Evolutionary conservation across 345 rosid species (phyloP), one percentile per base, ranked within the genome.

Genomic region (Jatropha curcas): DNA sequence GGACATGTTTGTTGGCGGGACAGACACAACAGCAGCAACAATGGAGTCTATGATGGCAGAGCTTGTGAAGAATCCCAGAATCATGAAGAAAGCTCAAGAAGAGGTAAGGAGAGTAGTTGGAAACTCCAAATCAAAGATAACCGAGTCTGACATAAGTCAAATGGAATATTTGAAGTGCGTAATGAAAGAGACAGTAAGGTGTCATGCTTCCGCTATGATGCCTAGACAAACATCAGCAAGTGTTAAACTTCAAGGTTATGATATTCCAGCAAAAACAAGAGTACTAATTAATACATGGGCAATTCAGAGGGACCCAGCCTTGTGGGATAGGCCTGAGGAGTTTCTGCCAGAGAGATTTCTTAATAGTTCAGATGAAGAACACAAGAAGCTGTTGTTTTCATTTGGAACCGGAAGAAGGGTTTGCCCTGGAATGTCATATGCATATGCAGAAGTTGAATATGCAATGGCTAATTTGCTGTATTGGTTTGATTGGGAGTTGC

Each of bases 11-110:
- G 13, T 72, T 10, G 81, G 43, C 13, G 81, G 73, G 33, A 61
- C 63, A 2, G 81, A 77, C 28, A 67, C 73, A 1, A 60, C 65
- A 7, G 73, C 76, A 7, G 55, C 81, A 28, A 22, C 70, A 4
- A 67, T 77, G 73, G 81, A 77, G 10, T 77, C 76, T 76, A 24
- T 71, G 24, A 71, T 77, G 72, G 76, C 80, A 16, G 80, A 77
- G 20, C 60, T 77, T 4, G 35, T 72, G 57, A 77, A 34, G 16
- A 77, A 77, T 60, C 81, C 77, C 19, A 22, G 10, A 11, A 61
- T 43, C 2, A 53, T 69, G 71, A 52, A 72, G 69, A 77, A 72
- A 67, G 81, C 48, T 7, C 77, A 72, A 27, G 65, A 70, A 70
- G 73, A 70, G 65, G 64, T 58, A 28, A 70, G 73, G 45, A 57